Conservation (phyloP, 331 rosid genomes). For the Quercus lobata region DNA sequence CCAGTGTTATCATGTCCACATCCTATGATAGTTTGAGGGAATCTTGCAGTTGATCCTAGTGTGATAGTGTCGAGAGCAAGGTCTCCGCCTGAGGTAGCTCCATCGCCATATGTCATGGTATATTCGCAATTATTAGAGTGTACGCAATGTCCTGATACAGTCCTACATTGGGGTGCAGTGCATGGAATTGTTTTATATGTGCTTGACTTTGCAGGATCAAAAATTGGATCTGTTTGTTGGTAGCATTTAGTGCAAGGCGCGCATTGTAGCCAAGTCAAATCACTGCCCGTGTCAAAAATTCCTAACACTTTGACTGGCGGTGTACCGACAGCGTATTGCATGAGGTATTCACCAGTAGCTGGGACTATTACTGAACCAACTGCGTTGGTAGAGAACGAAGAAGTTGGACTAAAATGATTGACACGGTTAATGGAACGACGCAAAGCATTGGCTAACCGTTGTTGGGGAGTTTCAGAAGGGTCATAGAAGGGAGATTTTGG, state of each 20-base stretch:
- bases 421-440: slow-evolving; percentile 29
- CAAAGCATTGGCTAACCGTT: slow-evolving; percentile 14
- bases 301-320: slow-evolving; percentile 25
- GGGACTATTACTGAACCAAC: background rate
- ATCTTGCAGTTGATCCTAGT: slow-evolving; percentile 1
- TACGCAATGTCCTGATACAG: background rate
- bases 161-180: background rate
- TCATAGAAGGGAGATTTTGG: slow-evolving; percentile 38
- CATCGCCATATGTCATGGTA: background rate
- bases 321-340: slow-evolving; percentile 37
- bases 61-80: slow-evolving; percentile 36
- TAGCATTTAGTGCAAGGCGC: slow-evolving; percentile 38
- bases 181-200: slow-evolving; percentile 22
- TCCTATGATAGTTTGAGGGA: slow-evolving; percentile 12
- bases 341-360: slow-evolving; percentile 26
- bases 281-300: slow-evolving; percentile 51
- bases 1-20: slow-evolving; percentile 42
- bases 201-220: slow-evolving; percentile 28
- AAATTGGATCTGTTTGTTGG: slow-evolving; percentile 32
- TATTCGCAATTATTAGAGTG: background rate
- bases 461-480: slow-evolving; percentile 9
- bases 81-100: slow-evolving; percentile 20
- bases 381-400: background rate
- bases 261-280: slow-evolving; percentile 53
- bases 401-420: slow-evolving; percentile 1